Base-by-base conservation (phyloP, 2,329 filamentous ascomycete species). In the Calonectria montana region DNA sequence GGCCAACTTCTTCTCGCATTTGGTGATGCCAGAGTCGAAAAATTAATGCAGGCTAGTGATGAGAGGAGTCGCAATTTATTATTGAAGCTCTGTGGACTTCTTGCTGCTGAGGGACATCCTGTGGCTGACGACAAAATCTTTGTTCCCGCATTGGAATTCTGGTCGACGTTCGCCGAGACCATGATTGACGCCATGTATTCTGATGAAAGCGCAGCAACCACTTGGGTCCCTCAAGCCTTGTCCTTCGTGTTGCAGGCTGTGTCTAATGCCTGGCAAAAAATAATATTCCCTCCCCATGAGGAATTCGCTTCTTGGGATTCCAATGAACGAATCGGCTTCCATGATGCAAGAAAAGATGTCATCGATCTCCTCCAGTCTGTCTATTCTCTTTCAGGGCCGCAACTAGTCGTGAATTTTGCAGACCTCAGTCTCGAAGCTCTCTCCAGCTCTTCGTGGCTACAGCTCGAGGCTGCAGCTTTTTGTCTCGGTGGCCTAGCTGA, bases 311-410 rank as follows among this genome's bases (percentile, higher is more conserved):
- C 87, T 0, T 96, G 94, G 94, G 93, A 94, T 73, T 91, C 91
- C 5, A 89, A 90, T 27, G 91, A 94, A 39, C 90, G 90, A 45
- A 88, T 89, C 63, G 91, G 88, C 0, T 96, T 96, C 81, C 87
- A 88, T 64, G 91, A 94, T 69, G 94, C 94, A 59, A 89, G 94
- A 35, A 92, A 93, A 76, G 94, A 97, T 78, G 91, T 96, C n/a
- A 88, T 90, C 63, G 94, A 97, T 80, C 88, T 97, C 63, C 86
- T 97, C 31, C 91, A 95, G 75, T 91, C 93, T 2, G 89, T 92
- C 3, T 96, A 92, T 76, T 87, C 91, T 3, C 83, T 93, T 18
- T 87, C 89, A 48, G 91, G 90, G 0, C 84, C 87, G 27, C 82
- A 86, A 41, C 82, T 93, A 13, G 85, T 93, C 47, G 84, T 86